These are phyloP conservation scores for Plasmodium malariae DNA, from an alignment of 169 alveolate genomes.

Conservation along the genomic window DNA sequence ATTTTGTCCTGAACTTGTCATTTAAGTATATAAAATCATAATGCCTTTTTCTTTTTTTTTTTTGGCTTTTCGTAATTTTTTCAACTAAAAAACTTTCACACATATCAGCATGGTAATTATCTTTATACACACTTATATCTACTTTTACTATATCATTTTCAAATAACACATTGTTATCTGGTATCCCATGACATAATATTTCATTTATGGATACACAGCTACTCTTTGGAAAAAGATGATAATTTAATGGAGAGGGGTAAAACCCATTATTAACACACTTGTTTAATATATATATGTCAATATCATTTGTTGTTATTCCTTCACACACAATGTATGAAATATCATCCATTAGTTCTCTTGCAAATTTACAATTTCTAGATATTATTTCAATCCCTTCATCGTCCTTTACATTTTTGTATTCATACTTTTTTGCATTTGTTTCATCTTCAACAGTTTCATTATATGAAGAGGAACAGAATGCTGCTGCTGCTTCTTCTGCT, in stretches of 20 bases:
- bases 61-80: constrained; percentile 15
- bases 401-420: constrained; percentile 76
- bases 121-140: constrained; percentile 81
- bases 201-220: constrained; percentile 83
- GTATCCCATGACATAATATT: constrained; percentile 85
- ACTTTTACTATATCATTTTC: constrained; percentile 83
- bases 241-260: constrained; percentile 84
- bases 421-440: constrained; percentile 21
- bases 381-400: constrained; percentile 81
- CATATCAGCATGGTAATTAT: constrained; percentile 85
- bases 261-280: constrained; percentile 80
- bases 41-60: constrained; percentile 49
- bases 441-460: neutral
- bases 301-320: constrained; percentile 84
- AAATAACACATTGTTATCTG: constrained; percentile 80
- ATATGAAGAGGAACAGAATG: no score
- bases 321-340: constrained; percentile 77
- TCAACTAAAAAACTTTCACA: constrained; percentile 84
- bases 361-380: constrained; percentile 79
- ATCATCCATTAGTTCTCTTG: constrained; percentile 82
- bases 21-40: constrained; percentile 61
- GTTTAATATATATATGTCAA: constrained; percentile 79
- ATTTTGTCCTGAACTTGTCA: constrained; percentile 23
- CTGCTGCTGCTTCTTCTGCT: constrained; percentile 1
- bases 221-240: constrained; percentile 84